A percentile compares a stretch with the other conserved stretches of the same genome.
phyloP scores from a whole-genome alignment of 352 stramenopile species.

The Lagenidium giganteum region DNA sequence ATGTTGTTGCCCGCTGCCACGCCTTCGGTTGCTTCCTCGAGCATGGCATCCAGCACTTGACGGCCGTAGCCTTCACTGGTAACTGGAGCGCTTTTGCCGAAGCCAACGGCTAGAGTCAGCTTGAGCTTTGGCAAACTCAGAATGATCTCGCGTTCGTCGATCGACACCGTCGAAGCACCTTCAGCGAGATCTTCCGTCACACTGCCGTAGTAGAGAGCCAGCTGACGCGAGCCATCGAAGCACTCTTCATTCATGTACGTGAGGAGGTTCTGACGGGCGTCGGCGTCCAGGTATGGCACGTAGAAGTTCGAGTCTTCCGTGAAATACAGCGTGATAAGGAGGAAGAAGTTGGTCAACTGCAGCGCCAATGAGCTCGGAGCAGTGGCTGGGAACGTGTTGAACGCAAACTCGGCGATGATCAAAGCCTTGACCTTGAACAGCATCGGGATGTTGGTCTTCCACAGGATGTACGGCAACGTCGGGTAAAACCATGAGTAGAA shows the following conservation, averaged over 20 bases:
- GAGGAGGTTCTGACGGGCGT: slow-evolving; percentile 62
- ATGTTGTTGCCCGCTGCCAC: slow-evolving; percentile 67
- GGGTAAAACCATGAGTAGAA: slow-evolving; percentile 97
- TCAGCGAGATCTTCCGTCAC: slow-evolving; percentile 71
- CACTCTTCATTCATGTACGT: slow-evolving; percentile 71
- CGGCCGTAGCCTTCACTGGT: slow-evolving; percentile 68
- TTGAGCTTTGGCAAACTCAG: slow-evolving; percentile 80
- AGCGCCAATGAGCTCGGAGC: slow-evolving; percentile 86
- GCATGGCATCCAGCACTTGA: slow-evolving; percentile 63
- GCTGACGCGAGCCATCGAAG: slow-evolving; percentile 69
- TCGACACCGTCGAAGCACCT: slow-evolving; percentile 52
- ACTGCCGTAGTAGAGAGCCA: slow-evolving; percentile 81
- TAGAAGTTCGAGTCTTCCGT: slow-evolving; percentile 58
- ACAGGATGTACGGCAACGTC: slow-evolving; percentile 93
- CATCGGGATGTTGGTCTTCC: slow-evolving; percentile 81
- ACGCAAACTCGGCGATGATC: slow-evolving; percentile 85
- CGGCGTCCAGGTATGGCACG: slow-evolving; percentile 74
- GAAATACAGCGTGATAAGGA: slow-evolving; percentile 80
- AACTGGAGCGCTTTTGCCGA: slow-evolving; percentile 67
- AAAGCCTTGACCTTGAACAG: slow-evolving; percentile 82
- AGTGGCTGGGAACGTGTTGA: slow-evolving; percentile 96
- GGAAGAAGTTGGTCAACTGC: slow-evolving; percentile 87
- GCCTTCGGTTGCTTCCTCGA: slow-evolving; percentile 54
- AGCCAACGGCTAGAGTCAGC: slow-evolving; percentile 76
- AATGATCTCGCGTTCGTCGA: slow-evolving; percentile 79